Evolutionary conservation across 164 flowering plant species (phyloP), one percentile per base, ranked within the genome.

Genomic region (Sextonia rubra): DNA sequence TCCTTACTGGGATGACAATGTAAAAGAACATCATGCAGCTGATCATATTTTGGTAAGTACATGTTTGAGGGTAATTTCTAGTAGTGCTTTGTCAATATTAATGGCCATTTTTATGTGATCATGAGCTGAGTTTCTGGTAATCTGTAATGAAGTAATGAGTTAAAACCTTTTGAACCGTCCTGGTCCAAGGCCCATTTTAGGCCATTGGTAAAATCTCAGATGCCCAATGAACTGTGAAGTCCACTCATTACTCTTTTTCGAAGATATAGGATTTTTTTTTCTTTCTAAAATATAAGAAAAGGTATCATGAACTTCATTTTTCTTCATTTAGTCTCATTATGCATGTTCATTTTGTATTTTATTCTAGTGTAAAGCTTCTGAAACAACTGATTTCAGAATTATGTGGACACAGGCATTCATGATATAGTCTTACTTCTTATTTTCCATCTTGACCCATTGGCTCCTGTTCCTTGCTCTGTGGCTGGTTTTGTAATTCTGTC

Each of bases 21-120:
- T 65, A 76, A 72, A 75, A 60, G 73, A 64, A 52, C 48, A 70
- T 48, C 71, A 71, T 77, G 73, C 29, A 55, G 64, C 56, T 76
- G 62, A 27, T 64, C 77, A 30, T 60, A 24, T 61, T 26, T 12
- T 58, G 20, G 64, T 72, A 69, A 64, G 47, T 9, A 23, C 55
- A n/a, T 26, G n/a, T 14, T 17, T 25, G 44, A 44, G 23, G 69
- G 69, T 66, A 20, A 29, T 61, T 11, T 61, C 64, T 61, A 61
- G 25, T 6, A 22, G 1, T 61, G 27, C 24, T 23, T 56, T 56
- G 22, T 12, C 18, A 56, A 56, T 18, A 56, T 15, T 17, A n/a
- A 17, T 5, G 18, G 60, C 18, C n/a, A n/a, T 18, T 56, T 17
- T 5, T 15, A 56, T 18, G 18, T 56, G 18, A 56, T 56, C n/a